Base-by-base conservation (phyloP, 805 yeast genomes). In the Candida tammaniensis region DNA sequence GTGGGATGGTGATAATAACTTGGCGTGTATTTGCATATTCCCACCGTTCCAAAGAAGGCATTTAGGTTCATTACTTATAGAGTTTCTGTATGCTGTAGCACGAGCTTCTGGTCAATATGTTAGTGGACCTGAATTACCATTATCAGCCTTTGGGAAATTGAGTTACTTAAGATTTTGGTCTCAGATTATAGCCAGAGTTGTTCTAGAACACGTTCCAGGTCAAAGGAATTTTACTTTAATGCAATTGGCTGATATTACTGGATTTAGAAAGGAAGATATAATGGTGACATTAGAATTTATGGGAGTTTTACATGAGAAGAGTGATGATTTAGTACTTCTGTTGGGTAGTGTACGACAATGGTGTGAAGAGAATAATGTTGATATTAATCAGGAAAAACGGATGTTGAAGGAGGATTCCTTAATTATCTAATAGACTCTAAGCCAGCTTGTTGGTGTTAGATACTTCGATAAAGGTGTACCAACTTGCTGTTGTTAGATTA, bases 51-150 rank as follows among this genome's bases (percentile, higher is more conserved):
- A 91, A 55, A 68, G 86, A 38, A 71, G 73, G 25, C 81, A 78
- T 6, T 55, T 89, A 17, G 98, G 98, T 0, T 78, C 86, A 4
- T 64, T 86, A 8, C 55, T 93, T 24, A 86, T 93, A 11, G 86
- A 86, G 40, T 85, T 87, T 46, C 86, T 94, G 24, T 93, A 91
- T 52, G 79, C 72, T 19, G 55, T 89, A 14, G 86, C 96, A 0
- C 64, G 42, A 26, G 38, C 47, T 11, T 61, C 76, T 24, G 85
- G 84, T 27, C 78, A 76, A 19, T 47, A 65, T 14, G 57, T 75
- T 2, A 87, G 96, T 40, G 95, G 97, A 0, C 98, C 98, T 0
- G 98, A 93, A 54, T 73, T 79, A 44, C 98, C 98, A 1, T 61
- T 93, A 7, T 84, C 95, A 5, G 81, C 82, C 0, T 84, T 80